Percentiles rank a stretch among this genome's conserved stretches.
Evolutionary conservation across 139 green algal genomes (phyloP).

Genomic region (Astrephomene gubernaculifera): DNA sequence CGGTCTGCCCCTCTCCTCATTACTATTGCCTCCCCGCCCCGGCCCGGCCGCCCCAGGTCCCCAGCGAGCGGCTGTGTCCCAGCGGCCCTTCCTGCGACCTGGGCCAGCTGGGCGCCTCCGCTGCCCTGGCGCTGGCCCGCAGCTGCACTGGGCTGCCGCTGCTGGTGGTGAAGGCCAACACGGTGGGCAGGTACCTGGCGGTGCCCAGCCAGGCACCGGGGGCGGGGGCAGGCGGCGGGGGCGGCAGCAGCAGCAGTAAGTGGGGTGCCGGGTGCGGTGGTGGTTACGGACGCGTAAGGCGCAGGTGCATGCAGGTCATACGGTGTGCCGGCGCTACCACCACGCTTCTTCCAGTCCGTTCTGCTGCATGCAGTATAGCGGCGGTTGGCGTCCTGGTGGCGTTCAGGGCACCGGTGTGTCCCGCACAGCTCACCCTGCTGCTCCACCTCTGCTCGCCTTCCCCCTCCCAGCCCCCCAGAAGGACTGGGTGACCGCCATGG

Average conservation of each 20-base stretch:
- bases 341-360: too few species aligned
- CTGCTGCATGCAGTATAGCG: too few species aligned
- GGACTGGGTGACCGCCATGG: conserved; percentile 38
- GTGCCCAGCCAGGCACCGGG: not conserved
- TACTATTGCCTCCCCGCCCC: not conserved
- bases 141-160: conserved; percentile 18
- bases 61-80: conserved; percentile 36
- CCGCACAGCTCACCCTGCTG: not conserved
- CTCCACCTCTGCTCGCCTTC: not conserved
- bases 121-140: conserved; percentile 36
- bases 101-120: conserved; percentile 12
- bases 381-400: too few species aligned
- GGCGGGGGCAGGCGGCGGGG: not conserved
- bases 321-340: too few species aligned
- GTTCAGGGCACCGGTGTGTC: too few species aligned
- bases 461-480: not conserved
- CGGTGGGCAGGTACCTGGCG: conserved; percentile 27
- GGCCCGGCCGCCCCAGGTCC: conserved; percentile 21
- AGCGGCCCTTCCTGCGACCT: conserved; percentile 25
- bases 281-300: too few species aligned
- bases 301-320: too few species aligned
- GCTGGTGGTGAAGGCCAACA: conserved; percentile 57
- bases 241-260: not conserved
- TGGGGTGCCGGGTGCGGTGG: not conserved
- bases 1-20: not conserved